phyloP scores from a whole-genome alignment of 192 early-diverging fungal species.

The Umbelopsis isabellina region DNA sequence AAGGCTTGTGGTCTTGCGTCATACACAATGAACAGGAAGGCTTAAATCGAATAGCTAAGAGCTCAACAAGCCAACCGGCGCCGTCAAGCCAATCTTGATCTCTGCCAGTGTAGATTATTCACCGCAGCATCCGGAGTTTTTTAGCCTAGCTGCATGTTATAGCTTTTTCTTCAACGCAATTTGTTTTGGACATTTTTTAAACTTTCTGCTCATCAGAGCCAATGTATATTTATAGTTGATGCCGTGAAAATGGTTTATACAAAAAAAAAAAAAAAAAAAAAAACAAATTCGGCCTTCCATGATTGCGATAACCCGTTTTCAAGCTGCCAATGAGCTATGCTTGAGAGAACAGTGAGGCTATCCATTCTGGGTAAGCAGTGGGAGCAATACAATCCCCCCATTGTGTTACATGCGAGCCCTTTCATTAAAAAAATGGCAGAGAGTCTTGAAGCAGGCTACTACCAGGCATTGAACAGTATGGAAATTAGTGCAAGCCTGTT shows the following conservation, averaged over 20 bases:
- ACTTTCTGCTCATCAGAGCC: no score
- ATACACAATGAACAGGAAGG: constrained; percentile 4
- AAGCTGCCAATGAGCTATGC: not conserved
- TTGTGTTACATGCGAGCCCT: not conserved
- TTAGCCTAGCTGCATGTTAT: no score
- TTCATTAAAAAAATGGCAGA: not conserved
- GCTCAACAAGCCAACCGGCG: not conserved
- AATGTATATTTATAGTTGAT: constrained; percentile 15
- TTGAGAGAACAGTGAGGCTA: not conserved
- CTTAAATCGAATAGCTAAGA: constrained; percentile 5
- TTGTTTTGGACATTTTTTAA: no score
- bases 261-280: no score
- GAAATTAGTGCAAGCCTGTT: no score
- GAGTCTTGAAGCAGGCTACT: no score
- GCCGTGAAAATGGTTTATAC: not conserved
- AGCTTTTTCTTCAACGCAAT: no score
- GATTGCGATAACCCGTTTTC: no score
- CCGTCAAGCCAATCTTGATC: not conserved
- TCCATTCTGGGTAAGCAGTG: not conserved
- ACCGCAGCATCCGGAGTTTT: constrained; percentile 11
- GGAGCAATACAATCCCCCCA: not conserved
- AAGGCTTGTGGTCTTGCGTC: constrained; percentile 2
- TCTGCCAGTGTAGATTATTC: not conserved
- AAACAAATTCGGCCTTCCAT: no score
- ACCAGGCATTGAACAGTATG: no score